Evolutionary conservation across 495 filamentous ascomycete species (phyloP).

Genomic region (Tuber umbilicatum): DNA sequence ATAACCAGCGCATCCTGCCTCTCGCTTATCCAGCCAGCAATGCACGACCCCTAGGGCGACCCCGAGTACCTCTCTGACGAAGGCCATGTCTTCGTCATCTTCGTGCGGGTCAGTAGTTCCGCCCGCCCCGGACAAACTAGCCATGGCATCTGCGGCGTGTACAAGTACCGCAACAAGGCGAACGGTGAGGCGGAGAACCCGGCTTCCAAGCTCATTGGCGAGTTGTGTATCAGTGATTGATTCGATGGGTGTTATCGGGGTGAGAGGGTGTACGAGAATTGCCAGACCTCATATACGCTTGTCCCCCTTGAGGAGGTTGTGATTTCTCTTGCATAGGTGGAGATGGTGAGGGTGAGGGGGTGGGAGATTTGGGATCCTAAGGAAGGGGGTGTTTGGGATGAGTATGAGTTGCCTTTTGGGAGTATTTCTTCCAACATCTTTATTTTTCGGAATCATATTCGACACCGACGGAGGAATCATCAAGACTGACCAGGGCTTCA

Average conservation of each 20-base stretch:
- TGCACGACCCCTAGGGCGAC: not conserved
- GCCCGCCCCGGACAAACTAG: not conserved
- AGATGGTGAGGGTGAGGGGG: not conserved
- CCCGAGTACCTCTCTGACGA: not conserved
- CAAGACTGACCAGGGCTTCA: too few species aligned
- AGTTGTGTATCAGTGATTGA: not conserved
- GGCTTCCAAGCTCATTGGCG: not conserved
- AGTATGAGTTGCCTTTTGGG: too few species aligned
- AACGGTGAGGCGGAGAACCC: not conserved
- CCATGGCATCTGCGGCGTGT: not conserved
- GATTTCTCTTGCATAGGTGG: not conserved
- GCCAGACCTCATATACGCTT: not conserved
- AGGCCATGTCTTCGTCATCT: not conserved
- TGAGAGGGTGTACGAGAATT: not conserved
- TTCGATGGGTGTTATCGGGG: not conserved
- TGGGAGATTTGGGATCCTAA: not conserved
- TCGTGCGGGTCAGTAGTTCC: not conserved
- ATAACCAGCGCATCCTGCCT: not conserved
- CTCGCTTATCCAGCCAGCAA: not conserved
- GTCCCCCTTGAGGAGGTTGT: not conserved
- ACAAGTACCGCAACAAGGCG: not conserved
- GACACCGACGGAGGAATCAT: too few species aligned
- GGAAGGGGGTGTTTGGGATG: not conserved
- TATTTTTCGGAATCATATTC: too few species aligned
- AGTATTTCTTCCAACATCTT: too few species aligned